These are phyloP conservation scores for Chaetoscypha palmicola DNA, from an alignment of 2,329 filamentous ascomycete species.

Conservation along the genomic window DNA sequence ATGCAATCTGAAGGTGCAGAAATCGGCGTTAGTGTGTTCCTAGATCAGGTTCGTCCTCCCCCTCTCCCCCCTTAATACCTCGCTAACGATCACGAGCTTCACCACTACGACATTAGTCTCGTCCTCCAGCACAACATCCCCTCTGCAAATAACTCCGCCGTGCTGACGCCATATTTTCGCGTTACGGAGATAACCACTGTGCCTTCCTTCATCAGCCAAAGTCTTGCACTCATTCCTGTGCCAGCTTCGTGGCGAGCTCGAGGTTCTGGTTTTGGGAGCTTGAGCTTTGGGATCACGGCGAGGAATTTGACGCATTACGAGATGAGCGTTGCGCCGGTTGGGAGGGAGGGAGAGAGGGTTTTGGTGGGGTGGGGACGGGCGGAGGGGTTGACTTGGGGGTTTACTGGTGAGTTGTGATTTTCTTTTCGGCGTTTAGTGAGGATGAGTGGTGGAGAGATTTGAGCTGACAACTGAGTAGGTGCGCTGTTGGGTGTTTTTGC, in stretches of 20 bases:
- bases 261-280: conserved; percentile 4
- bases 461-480: too few species aligned
- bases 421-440: not conserved
- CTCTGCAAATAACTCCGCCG: conserved; percentile 1
- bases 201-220: conserved; percentile 8
- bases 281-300: conserved; percentile 14
- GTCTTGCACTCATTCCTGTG: conserved; percentile 7
- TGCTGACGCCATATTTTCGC: conserved; percentile 8
- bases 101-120: conserved; percentile 36
- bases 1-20: conserved; percentile 38
- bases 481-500: conserved; percentile 45
- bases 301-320: conserved; percentile 19
- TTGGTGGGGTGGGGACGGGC: conserved; percentile 37
- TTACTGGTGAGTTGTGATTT: conserved; percentile 12
- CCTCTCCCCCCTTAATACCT: not conserved
- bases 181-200: conserved; percentile 15
- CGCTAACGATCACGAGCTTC: conserved; percentile 27
- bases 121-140: conserved; percentile 4
- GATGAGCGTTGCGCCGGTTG: conserved; percentile 12
- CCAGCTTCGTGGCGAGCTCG: too few species aligned
- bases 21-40: conserved; percentile 45
- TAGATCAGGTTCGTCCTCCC: conserved; percentile 31
- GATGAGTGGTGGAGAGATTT: not conserved
- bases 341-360: conserved; percentile 36
- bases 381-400: conserved; percentile 19